phyloP scores from a whole-genome alignment of 2,329 filamentous ascomycete genomes.

The Bipolaris zeicola region DNA sequence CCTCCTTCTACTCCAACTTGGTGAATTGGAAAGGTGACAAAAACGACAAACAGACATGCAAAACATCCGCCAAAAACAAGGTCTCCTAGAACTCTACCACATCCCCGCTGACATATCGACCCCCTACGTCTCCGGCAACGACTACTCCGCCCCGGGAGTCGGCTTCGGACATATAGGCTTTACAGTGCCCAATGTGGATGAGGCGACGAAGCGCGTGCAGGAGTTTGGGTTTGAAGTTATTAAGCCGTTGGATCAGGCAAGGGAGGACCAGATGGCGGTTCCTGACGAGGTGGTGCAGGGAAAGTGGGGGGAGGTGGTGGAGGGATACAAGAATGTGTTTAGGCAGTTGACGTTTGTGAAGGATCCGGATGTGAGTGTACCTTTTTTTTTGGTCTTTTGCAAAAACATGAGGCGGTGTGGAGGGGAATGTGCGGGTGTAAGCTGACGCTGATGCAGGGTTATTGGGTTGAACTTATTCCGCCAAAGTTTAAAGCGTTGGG shows the following conservation, averaged over 20 bases:
- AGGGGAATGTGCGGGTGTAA: background rate
- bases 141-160: slow-evolving; percentile 24
- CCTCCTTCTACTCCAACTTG: no score
- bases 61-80: slow-evolving; percentile 31
- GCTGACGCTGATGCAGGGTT: slow-evolving; percentile 29
- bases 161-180: slow-evolving; percentile 47
- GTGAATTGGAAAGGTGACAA: background rate
- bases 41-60: slow-evolving; percentile 18
- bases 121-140: slow-evolving; percentile 36
- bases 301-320: slow-evolving; percentile 22
- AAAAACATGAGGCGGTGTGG: background rate
- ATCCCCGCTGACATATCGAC: slow-evolving; percentile 31
- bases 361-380: slow-evolving; percentile 42
- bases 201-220: slow-evolving; percentile 27
- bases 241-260: slow-evolving; percentile 36
- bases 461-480: slow-evolving; percentile 40
- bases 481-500: slow-evolving; percentile 17
- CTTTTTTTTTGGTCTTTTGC: background rate
- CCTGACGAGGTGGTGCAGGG: slow-evolving; percentile 25
- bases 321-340: slow-evolving; percentile 39
- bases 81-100: slow-evolving; percentile 42
- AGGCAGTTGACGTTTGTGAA: slow-evolving; percentile 42
- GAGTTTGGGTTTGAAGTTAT: slow-evolving; percentile 33
- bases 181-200: slow-evolving; percentile 40
- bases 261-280: slow-evolving; percentile 32